Evolutionary conservation across 768 basidiomycete species (phyloP).

Genomic region (Scleroderma bovista): DNA sequence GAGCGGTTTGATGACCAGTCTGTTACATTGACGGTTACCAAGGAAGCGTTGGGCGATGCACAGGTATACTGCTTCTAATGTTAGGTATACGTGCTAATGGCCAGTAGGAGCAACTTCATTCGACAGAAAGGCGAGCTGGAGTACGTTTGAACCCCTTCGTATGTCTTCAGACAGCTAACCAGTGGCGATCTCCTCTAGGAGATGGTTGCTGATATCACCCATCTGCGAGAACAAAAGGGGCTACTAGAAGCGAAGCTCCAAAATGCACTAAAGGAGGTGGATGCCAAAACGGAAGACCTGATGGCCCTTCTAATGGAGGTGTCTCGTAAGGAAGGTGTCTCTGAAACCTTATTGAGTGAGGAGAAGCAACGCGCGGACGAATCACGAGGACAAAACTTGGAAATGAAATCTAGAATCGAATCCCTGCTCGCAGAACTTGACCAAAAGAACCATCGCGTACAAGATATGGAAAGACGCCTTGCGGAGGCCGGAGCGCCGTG

Average conservation of each 20-base stretch:
- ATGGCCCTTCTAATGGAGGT: conserved; percentile 16
- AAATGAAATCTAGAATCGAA: conserved; percentile 15
- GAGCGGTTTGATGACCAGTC: conserved; percentile 58
- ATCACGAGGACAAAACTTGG: conserved; percentile 11
- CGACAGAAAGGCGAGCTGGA: conserved; percentile 9
- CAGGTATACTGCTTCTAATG: conserved; percentile 30
- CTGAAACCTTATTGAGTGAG: conserved; percentile 16
- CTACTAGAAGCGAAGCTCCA: conserved; percentile 12
- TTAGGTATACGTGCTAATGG: neutral
- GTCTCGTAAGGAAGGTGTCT: conserved; percentile 22
- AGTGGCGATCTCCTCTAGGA: conserved; percentile 11
- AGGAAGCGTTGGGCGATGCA: conserved; percentile 49
- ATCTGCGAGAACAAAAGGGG: conserved; percentile 19
- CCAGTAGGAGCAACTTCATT: conserved; percentile 20
- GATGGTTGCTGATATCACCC: conserved; percentile 7
- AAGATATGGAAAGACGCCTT: conserved; percentile 20
- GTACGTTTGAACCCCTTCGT: conserved; percentile 9
- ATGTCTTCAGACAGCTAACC: neutral
- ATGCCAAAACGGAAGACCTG: conserved; percentile 8
- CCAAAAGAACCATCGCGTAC: conserved; percentile 12
- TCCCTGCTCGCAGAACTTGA: conserved; percentile 18
- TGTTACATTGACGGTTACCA: conserved; percentile 46
- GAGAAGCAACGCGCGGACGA: conserved; percentile 20
- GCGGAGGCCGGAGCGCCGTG: conserved; percentile 17
- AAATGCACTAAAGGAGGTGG: conserved; percentile 3